Evolutionary conservation across 768 basidiomycete species (phyloP), one percentile per base, ranked within the genome.

Genomic region (Xerocomus spinulosus): DNA sequence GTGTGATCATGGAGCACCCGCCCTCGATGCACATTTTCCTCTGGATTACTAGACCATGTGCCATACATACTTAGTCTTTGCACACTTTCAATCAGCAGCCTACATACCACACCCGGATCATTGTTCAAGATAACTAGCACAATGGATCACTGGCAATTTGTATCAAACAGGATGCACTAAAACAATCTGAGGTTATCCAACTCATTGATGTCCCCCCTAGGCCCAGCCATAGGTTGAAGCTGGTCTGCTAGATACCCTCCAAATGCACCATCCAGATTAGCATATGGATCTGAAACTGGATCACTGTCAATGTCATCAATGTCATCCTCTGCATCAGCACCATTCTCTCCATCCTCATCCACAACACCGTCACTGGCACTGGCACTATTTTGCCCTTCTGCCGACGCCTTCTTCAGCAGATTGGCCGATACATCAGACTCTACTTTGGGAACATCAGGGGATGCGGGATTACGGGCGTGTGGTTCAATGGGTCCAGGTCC

Each of bases 261-360:
- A 58, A 92, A 90, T 42, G 86, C 87, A 32, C 80, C 77, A 55
- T 76, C 87, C 45, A 96, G 68, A 52, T 85, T 85, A 5, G 88
- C 90, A 63, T 96, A 96, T 20, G 91, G 91, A 68, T 94, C 91
- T 9, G 59, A 49, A 15, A 45, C 49, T 43, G 59, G 56, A 33
- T 62, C 58, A 13, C 56, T 58, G 46, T 66, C 64, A 28, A 69
- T 64, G 15, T 70, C 71, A 29, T 65, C 74, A 32, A n/a, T n/a
- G n/a, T n/a, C n/a, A n/a, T 76, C 74, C 36, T 77, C 75, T 29
- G 69, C 69, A 9, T 65, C 70, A n/a, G n/a, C 25, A 18, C 60
- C 67, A 28, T 13, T 37, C 21, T 48, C 61, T 20, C 32, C 36
- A 9, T 66, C 63, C 32, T 60, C 63, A 34, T 60, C 62, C 28